phyloP scores from a whole-genome alignment of 2,329 filamentous ascomycete species.

The Aspergillus versicolor region DNA sequence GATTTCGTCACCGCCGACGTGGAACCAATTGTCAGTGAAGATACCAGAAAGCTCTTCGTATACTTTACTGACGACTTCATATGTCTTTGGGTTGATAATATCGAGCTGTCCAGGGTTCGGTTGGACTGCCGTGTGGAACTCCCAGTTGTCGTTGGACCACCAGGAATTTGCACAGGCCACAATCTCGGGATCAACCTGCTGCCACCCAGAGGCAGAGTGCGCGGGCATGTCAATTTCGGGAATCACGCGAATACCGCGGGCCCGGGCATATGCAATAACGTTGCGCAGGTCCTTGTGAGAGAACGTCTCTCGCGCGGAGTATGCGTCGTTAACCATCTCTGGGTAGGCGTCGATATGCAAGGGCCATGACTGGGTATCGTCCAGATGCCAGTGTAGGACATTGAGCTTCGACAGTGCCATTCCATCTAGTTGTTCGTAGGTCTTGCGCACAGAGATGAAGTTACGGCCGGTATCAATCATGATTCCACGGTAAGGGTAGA shows the following conservation, averaged over 20 bases:
- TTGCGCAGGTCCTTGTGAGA: constrained; percentile 43
- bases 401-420: constrained; percentile 59
- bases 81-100: constrained; percentile 56
- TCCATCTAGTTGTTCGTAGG: constrained; percentile 55
- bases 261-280: constrained; percentile 52
- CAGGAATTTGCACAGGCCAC: constrained; percentile 57
- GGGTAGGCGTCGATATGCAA: constrained; percentile 51
- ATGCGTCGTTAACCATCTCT: constrained; percentile 55
- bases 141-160: constrained; percentile 61
- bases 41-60: constrained; percentile 53
- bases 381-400: constrained; percentile 58
- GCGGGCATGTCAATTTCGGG: constrained; percentile 65
- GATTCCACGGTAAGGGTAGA: constrained; percentile 56
- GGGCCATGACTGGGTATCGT: constrained; percentile 58
- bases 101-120: constrained; percentile 59
- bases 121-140: constrained; percentile 55
- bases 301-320: constrained; percentile 51
- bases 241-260: constrained; percentile 58
- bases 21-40: constrained; percentile 56
- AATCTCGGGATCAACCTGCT: constrained; percentile 57
- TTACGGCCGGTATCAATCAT: constrained; percentile 58
- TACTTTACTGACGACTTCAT: constrained; percentile 54
- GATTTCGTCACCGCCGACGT: constrained; percentile 57
- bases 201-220: constrained; percentile 57
- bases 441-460: constrained; percentile 52